Evolutionary conservation across 805 yeast genomes (phyloP).

Genomic region (Dipodascopsis uninucleata): DNA sequence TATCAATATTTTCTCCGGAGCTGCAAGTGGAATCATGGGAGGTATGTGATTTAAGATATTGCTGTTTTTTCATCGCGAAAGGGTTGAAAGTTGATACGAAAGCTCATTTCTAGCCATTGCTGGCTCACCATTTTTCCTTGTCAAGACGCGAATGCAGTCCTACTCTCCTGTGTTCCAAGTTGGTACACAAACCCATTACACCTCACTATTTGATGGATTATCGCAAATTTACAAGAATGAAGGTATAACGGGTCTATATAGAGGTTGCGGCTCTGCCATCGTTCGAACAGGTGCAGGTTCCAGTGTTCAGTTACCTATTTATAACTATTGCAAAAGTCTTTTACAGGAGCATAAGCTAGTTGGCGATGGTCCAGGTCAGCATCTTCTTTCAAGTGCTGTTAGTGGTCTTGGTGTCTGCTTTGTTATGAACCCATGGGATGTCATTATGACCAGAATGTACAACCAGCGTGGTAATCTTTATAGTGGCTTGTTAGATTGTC

Average conservation of each 20-base stretch:
- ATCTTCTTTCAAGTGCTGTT: conserved; percentile 65
- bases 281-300: conserved; percentile 95
- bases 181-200: conserved; percentile 92
- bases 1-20: conserved; percentile 77
- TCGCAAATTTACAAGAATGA: conserved; percentile 56
- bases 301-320: conserved; percentile 88
- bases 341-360: conserved; percentile 52
- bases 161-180: conserved; percentile 64
- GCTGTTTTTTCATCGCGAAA: background rate
- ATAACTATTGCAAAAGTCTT: conserved; percentile 68
- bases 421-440: conserved; percentile 98
- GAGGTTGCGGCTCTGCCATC: conserved; percentile 94
- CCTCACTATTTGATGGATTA: conserved; percentile 64
- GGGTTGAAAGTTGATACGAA: background rate
- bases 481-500: conserved; percentile 84
- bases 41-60: conserved; percentile 5
- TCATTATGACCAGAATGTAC: conserved; percentile 87
- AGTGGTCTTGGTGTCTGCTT: conserved; percentile 92
- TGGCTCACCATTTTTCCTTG: conserved; percentile 88
- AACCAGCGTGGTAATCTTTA: conserved; percentile 79
- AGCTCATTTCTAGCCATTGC: conserved; percentile 13
- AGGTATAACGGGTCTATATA: conserved; percentile 73
- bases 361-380: conserved; percentile 63
- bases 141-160: conserved; percentile 96
- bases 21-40: conserved; percentile 57